Evolutionary conservation across 192 early-diverging fungal species (phyloP).

Genomic region (Umbelopsis vinacea): DNA sequence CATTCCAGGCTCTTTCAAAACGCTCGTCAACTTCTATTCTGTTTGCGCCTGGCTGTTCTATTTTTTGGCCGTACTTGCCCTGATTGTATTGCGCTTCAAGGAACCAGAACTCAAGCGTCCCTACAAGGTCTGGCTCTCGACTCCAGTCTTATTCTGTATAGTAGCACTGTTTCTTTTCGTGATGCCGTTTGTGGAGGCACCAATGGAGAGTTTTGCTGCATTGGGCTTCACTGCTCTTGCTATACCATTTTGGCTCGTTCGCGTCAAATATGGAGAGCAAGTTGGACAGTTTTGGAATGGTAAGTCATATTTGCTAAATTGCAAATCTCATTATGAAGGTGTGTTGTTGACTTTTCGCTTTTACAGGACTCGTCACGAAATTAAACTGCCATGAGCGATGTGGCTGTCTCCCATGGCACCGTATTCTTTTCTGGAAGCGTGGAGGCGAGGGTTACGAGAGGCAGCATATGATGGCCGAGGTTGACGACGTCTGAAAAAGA

Average conservation of each 20-base stretch:
- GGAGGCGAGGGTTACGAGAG: conserved; percentile 15
- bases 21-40: conserved; percentile 77
- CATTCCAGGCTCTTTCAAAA: conserved; percentile 64
- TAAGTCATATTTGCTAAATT: conserved; percentile 1
- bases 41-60: conserved; percentile 80
- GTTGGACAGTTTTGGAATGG: conserved; percentile 43
- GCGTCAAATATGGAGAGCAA: conserved; percentile 45
- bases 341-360: background rate
- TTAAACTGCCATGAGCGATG: background rate
- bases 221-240: conserved; percentile 54
- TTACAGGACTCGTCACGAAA: background rate
- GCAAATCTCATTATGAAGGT: background rate
- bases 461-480: conserved; percentile 20
- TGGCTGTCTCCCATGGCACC: background rate
- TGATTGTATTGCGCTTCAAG: conserved; percentile 65
- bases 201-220: conserved; percentile 51
- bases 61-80: conserved; percentile 65
- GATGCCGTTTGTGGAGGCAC: conserved; percentile 62
- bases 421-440: conserved; percentile 6
- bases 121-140: conserved; percentile 68
- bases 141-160: conserved; percentile 68
- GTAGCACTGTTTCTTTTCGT: conserved; percentile 63
- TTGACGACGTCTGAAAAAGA: background rate
- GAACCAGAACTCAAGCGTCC: conserved; percentile 73
- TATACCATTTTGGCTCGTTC: conserved; percentile 57